Evolutionary conservation across 306 rosid genomes (phyloP).

Genomic region (Vigna hirtella): DNA sequence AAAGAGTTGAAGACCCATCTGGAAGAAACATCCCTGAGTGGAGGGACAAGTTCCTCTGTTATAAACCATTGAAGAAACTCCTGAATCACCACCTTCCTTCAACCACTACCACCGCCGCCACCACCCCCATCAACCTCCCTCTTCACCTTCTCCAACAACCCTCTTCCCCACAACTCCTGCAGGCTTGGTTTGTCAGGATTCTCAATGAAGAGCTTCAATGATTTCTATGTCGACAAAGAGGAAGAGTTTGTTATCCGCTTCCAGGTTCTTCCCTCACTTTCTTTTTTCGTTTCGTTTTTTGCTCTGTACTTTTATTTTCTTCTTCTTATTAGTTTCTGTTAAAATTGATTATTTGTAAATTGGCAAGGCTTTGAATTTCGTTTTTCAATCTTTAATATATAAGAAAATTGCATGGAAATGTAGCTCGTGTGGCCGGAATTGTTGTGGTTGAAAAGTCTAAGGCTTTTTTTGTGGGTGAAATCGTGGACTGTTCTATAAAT

Average conservation of each 20-base stretch:
- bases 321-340: conserved; percentile 3
- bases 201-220: conserved; percentile 86
- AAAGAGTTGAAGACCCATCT: conserved; percentile 87
- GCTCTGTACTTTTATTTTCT: not conserved
- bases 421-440: not conserved
- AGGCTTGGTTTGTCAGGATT: conserved; percentile 81
- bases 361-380: not conserved
- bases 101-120: conserved; percentile 22
- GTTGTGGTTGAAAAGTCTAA: not conserved
- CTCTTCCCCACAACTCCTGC: conserved; percentile 49
- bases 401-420: not conserved
- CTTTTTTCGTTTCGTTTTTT: not conserved
- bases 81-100: conserved; percentile 59
- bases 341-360: conserved; percentile 2
- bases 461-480: too few species aligned
- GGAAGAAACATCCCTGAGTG: conserved; percentile 92
- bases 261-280: conserved; percentile 65
- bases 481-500: not conserved
- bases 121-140: conserved; percentile 25
- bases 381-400: not conserved
- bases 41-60: conserved; percentile 97
- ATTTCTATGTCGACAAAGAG: conserved; percentile 88
- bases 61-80: conserved; percentile 88
- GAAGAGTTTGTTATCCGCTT: conserved; percentile 90
- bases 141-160: conserved; percentile 43